Base-by-base conservation (phyloP, 257 asterid species). In the Ballota nigra region DNA sequence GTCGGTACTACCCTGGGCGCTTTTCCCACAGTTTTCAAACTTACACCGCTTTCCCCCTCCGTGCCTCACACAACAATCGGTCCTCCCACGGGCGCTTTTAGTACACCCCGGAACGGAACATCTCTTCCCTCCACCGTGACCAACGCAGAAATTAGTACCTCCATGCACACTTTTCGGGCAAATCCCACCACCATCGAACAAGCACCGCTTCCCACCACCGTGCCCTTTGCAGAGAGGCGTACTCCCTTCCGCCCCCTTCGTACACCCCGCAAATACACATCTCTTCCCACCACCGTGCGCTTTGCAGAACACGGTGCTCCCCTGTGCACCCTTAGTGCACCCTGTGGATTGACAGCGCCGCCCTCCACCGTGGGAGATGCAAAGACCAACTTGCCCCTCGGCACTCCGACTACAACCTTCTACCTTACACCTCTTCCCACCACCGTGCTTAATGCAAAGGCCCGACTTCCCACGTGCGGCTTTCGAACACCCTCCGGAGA, bases 81-180 rank as follows among this genome's bases (percentile, higher is more conserved):
- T 92, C 64, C 91, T 86, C 13, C 98, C 98, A 26, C 98, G 92
- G 6, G 98, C 98, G 15, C 98, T 90, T 74, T 90, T 92, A 8
- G 95, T 87, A 55, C 98, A 92, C 1, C 89, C 98, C 0, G 89
- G 74, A 9, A 90, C 82, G 8, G 84, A 62, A 64, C 98, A 92
- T 82, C 98, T 78, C 76, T 92, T 92, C 9, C 97, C 98, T 31
- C 97, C 98, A 16, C 98, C 98, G 59, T 92, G 98, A 0, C 97
- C 97, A 3, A 92, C 98, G 23, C 98, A 92, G 69, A 80, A 92
- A 66, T 86, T 84, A 2, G 98, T 90, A 26, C 98, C 98, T 8
- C 98, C 98, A 2, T 92, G 98, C 3, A 92, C 98, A 57, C 98
- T 92, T 73, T 88, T 92, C 12, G 98, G 96, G 83, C 98, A 92